These are phyloP conservation scores for Tricholoma bakamatsutake DNA, from an alignment of 768 basidiomycete species.

Conservation along the genomic window DNA sequence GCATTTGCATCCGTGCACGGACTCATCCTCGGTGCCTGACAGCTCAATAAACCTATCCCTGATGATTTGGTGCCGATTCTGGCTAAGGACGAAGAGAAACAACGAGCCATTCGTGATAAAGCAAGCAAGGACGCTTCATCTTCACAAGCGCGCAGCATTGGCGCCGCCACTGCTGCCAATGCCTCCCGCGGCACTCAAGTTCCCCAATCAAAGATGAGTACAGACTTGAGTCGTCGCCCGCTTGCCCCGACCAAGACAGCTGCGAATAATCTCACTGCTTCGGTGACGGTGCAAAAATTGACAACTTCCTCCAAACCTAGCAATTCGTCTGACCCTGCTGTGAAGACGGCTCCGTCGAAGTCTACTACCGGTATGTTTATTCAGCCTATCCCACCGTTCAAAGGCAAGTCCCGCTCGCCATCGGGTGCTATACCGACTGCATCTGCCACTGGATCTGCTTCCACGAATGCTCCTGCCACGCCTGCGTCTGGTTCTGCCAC, in stretches of 20 bases:
- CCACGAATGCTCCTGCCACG: constrained; percentile 18
- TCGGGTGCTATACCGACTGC: constrained; percentile 20
- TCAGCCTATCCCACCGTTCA: constrained; percentile 88
- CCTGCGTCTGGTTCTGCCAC: constrained; percentile 7
- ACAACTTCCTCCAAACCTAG: constrained; percentile 22
- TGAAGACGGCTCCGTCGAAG: constrained; percentile 34
- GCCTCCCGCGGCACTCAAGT: constrained; percentile 38
- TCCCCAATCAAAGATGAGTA: constrained; percentile 28
- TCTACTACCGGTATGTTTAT: constrained; percentile 56
- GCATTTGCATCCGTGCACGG: neutral
- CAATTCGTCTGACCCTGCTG: constrained; percentile 25
- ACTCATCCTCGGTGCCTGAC: neutral
- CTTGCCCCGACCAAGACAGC: constrained; percentile 20
- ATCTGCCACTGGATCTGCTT: constrained; percentile 18
- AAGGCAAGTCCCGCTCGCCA: constrained; percentile 45
- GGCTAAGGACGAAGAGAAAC: constrained; percentile 91
- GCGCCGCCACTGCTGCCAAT: constrained; percentile 47
- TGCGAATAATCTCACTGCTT: constrained; percentile 16
- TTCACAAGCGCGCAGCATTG: constrained; percentile 63
- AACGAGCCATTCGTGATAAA: constrained; percentile 77
- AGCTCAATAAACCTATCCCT: constrained; percentile 94
- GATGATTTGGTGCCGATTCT: constrained; percentile 90
- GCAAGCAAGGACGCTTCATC: constrained; percentile 64
- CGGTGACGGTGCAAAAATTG: constrained; percentile 21
- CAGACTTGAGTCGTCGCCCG: constrained; percentile 16